phyloP scores from a whole-genome alignment of 257 asterid genomes.

The Fraxinus americana region DNA sequence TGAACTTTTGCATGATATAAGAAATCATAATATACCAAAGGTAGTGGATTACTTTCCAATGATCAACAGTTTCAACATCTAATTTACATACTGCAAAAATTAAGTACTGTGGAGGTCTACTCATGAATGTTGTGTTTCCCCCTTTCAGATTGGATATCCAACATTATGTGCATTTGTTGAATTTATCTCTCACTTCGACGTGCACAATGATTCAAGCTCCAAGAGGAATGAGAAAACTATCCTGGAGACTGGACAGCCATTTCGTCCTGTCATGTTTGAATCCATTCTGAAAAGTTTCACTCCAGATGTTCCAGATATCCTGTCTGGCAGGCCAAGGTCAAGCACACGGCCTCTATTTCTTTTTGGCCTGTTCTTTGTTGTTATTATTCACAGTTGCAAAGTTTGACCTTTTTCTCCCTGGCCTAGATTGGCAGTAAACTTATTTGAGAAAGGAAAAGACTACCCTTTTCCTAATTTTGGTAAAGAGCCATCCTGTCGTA shows the following conservation, averaged over 20 bases:
- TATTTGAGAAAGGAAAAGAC: neutral
- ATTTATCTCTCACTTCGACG: constrained; percentile 67
- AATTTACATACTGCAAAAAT: constrained; percentile 11
- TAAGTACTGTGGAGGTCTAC: constrained; percentile 26
- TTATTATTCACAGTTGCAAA: constrained; percentile 8
- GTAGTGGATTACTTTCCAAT: constrained; percentile 31
- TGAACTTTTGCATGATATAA: constrained; percentile 63
- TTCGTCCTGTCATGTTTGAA: constrained; percentile 80
- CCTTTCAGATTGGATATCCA: constrained; percentile 67
- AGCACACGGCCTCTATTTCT: constrained; percentile 20
- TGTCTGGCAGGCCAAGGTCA: constrained; percentile 82
- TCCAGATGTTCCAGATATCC: constrained; percentile 67
- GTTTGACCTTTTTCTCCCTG: constrained; percentile 14
- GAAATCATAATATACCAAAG: constrained; percentile 57
- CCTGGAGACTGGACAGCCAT: constrained; percentile 62
- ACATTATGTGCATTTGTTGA: constrained; percentile 79
- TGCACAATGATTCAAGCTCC: constrained; percentile 45
- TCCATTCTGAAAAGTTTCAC: constrained; percentile 65
- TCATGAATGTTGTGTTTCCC: constrained; percentile 36
- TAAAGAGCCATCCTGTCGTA: neutral
- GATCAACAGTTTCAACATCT: constrained; percentile 17
- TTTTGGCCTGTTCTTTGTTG: constrained; percentile 18
- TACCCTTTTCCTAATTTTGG: neutral
- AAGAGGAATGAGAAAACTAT: constrained; percentile 43
- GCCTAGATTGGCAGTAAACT: neutral